Evolutionary conservation across 176 grass and related monocot genomes (phyloP).

Genomic region (Calamus simplicifolius): DNA sequence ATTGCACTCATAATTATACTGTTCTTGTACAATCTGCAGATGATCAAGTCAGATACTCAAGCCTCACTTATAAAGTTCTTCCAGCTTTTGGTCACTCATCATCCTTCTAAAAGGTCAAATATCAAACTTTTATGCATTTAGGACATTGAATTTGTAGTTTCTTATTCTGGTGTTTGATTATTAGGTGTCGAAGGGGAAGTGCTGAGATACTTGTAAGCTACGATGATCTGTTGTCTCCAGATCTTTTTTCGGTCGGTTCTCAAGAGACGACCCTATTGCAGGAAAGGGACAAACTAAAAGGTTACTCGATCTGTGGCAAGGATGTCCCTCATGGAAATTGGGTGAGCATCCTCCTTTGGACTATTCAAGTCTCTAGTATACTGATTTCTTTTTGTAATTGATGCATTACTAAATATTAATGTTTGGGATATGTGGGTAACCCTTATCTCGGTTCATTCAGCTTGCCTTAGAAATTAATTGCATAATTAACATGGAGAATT

Average conservation of each 20-base stretch:
- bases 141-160: neutral
- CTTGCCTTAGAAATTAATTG: too few relatives aligned
- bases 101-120: conserved; percentile 87
- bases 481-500: too few relatives aligned
- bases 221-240: conserved; percentile 79
- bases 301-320: conserved; percentile 63
- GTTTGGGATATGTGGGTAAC: too few relatives aligned
- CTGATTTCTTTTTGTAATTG: too few relatives aligned
- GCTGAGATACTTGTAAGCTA: conserved; percentile 82
- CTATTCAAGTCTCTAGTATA: too few relatives aligned
- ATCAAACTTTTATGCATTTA: conserved; percentile 1
- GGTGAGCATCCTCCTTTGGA: conserved; percentile 31
- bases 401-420: too few relatives aligned
- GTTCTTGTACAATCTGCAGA: conserved; percentile 38
- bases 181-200: conserved; percentile 85
- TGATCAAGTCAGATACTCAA: conserved; percentile 73
- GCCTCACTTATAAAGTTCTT: conserved; percentile 73
- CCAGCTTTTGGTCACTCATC: conserved; percentile 90
- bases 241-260: conserved; percentile 39
- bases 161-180: conserved; percentile 7
- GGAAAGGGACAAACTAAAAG: conserved; percentile 34
- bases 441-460: too few relatives aligned
- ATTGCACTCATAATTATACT: too few relatives aligned
- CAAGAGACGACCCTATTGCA: conserved; percentile 38
- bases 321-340: conserved; percentile 90